Base-by-base conservation (phyloP, 2,329 filamentous ascomycete genomes). In the Venturiaceae sp. region DNA sequence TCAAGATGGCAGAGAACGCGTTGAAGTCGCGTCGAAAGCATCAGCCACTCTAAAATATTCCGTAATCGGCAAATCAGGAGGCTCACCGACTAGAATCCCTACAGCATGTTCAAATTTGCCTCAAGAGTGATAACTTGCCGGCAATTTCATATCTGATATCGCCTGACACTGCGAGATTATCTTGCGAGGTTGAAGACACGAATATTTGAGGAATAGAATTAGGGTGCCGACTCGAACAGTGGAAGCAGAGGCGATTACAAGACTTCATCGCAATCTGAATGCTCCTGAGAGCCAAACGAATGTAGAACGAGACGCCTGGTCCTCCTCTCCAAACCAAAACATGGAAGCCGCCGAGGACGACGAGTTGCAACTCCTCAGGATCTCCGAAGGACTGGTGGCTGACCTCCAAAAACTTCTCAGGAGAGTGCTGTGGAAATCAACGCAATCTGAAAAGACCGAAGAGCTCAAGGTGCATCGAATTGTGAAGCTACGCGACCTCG, bases 311-410 rank as follows among this genome's bases (percentile, higher is more conserved):
- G n/a, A n/a, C n/a, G n/a, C n/a, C n/a, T n/a, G n/a, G n/a, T n/a
- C n/a, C n/a, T n/a, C n/a, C n/a, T n/a, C n/a, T n/a, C n/a, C 13
- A 13, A 47, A 28, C 28, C 44, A 23, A 9, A 55, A 65, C 59
- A 74, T 72, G 68, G 69, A 69, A 56, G 58, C 65, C 37, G 69
- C 72, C 37, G 75, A 75, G 14, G 75, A 78, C 39, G 75, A 75
- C 41, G 76, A 79, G 57, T 62, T 78, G 39, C 72, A 72, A 60
- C 65, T 78, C 16, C 70, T 73, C 61, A 71, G 73, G 53, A 74
- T 75, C 5, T 76, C 76, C 19, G 65, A 60, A 58, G 67, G 57
- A 53, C 19, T 58, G 32, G 60, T 72, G 8, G 58, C 63, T 8
- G 67, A 71, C 46, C 64, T 72, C 14, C 33, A 47, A 6, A 55